A percentile compares a stretch with the other conserved stretches of the same genome.
These are phyloP conservation scores for Scalesia atractyloides DNA, from an alignment of 129 eudicot species.

Conservation along the genomic window DNA sequence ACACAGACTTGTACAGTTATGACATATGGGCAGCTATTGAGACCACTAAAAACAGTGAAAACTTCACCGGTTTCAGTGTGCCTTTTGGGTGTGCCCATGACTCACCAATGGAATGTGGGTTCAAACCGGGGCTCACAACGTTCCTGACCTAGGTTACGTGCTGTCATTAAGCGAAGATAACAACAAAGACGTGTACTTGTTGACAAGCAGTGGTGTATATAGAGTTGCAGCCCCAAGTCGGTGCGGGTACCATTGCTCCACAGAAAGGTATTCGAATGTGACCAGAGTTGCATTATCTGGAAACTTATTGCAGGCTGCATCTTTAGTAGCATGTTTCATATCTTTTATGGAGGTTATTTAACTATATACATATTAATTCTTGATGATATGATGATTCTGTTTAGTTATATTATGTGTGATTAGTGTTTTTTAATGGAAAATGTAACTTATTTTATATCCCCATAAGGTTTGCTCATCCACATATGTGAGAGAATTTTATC, in stretches of 20 bases:
- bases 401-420: background rate
- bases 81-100: slow-evolving; percentile 58
- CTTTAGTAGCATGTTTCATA: slow-evolving; percentile 14
- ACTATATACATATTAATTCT: background rate
- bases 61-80: slow-evolving; percentile 40
- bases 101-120: slow-evolving; percentile 64
- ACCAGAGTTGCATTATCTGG: slow-evolving; percentile 21
- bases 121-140: slow-evolving; percentile 38
- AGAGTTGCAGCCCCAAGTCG: slow-evolving; percentile 73
- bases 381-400: background rate
- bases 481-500: too few relatives aligned
- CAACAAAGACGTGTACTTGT: slow-evolving; percentile 54
- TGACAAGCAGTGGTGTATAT: slow-evolving; percentile 75
- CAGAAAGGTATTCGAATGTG: slow-evolving; percentile 36
- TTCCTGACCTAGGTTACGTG: slow-evolving; percentile 63
- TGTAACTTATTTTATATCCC: too few relatives aligned
- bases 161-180: slow-evolving; percentile 76
- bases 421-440: too few relatives aligned
- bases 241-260: slow-evolving; percentile 64
- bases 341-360: slow-evolving; percentile 7
- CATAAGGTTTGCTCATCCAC: background rate
- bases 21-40: slow-evolving; percentile 70
- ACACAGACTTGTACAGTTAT: slow-evolving; percentile 72
- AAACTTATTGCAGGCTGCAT: slow-evolving; percentile 14
- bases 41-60: slow-evolving; percentile 55